Base-by-base conservation (phyloP, 1,284 basidiomycete genomes). In the Cutaneotrichosporon cavernicola region DNA sequence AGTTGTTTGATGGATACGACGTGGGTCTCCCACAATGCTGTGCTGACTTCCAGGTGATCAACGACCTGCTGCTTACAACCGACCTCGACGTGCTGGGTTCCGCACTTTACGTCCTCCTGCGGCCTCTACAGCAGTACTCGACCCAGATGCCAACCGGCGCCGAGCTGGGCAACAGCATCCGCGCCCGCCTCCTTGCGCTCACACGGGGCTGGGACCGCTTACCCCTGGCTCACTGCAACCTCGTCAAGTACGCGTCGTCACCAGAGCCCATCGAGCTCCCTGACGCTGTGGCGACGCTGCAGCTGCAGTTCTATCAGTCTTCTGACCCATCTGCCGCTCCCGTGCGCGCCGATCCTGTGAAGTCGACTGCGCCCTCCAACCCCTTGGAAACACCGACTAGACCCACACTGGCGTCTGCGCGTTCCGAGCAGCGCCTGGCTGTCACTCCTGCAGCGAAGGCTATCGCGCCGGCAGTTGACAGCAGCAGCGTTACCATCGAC, bases 1-100 rank as follows among this genome's bases (percentile, higher is more conserved):
- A 98, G 84, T 90, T 95, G 65, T 99, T 91, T 82, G 89, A 88
- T 66, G 97, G 94, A 4, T 99, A 97, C 79, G 97, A 99, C 79
- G 95, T 97, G 81, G 81, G 92, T 76, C 14, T 10, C 5, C 0
- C 49, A 50, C 8, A n/a, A 36, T 47, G 26, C 16, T 18, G 46
- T 4, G 30, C 58, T 64, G 10, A 67, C 18, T 34, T 36, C 46
- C 43, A 70, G 61, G 60, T 56, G 14, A 52, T 36, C 74, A 97
- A 93, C 79, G 89, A 89, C 73, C 84, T 99, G 30, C 85, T 98
- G 63, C 88, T 88, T 73, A 92, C 92, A 1, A 89, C 89, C 50
- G 95, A 99, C 81, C 83, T 96, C 61, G 92, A 97, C 72, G 85
- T 99, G 46, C 85, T 98, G 56, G 87, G 93, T 63, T 83, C 90